Conservation (phyloP, 2,329 filamentous ascomycete genomes). For the Neofusicoccum kwambonambiense region DNA sequence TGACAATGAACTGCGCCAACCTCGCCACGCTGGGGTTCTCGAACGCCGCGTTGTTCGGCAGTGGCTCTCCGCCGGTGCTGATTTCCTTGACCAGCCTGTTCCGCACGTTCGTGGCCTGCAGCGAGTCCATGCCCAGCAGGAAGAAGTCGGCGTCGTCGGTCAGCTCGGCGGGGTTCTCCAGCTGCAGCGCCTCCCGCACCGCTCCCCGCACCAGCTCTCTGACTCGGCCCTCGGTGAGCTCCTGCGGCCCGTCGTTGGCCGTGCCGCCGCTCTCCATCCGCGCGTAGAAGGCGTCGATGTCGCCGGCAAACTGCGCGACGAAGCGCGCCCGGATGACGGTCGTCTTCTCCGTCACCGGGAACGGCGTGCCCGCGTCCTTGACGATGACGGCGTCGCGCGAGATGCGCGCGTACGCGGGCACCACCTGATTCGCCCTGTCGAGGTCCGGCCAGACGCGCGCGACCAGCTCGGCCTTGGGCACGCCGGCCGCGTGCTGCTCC, state of each 20-base stretch:
- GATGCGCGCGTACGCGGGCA: constrained; percentile 2
- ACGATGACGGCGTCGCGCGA: background rate
- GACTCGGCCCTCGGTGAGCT: constrained; percentile 25
- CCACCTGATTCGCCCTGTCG: background rate
- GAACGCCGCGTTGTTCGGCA: constrained; percentile 57
- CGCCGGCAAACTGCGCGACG: constrained; percentile 45
- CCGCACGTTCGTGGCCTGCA: constrained; percentile 59
- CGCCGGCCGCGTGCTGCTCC: background rate
- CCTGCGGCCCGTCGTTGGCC: constrained; percentile 16
- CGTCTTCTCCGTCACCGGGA: constrained; percentile 34
- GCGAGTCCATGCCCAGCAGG: constrained; percentile 55
- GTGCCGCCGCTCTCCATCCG: constrained; percentile 18
- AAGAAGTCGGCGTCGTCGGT: constrained; percentile 60
- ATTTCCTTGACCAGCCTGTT: constrained; percentile 51
- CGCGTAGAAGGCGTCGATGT: constrained; percentile 47
- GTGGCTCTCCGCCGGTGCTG: constrained; percentile 43
- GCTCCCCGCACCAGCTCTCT: constrained; percentile 23
- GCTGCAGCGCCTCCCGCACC: background rate
- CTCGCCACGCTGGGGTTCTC: constrained; percentile 51
- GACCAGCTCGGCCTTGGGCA: background rate
- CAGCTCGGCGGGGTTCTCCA: constrained; percentile 51
- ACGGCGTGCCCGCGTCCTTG: background rate
- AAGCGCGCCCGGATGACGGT: constrained; percentile 52
- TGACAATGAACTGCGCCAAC: constrained; percentile 44
- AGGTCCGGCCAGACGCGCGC: background rate